Base-by-base conservation (phyloP, 805 yeast genomes). In the Monosporozyma aerobia region DNA sequence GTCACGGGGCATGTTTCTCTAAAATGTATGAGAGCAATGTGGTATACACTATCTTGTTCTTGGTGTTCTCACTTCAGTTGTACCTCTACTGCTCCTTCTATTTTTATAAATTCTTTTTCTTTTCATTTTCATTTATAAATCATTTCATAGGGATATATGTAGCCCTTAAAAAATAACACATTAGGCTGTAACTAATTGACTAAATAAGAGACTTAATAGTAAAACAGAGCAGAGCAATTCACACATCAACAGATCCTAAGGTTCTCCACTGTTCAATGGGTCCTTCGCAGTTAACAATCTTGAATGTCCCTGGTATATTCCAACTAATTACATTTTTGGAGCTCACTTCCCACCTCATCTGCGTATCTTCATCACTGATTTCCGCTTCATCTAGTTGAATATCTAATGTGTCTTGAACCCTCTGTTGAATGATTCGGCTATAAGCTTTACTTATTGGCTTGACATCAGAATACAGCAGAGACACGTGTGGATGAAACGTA, bases 241-340 rank as follows among this genome's bases (percentile, higher is more conserved):
- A 69, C 10, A 72, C 65, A 53, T 70, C 73, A 9, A 64, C 70
- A 41, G 63, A 55, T 1, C 89, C 92, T 54, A 85, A 69, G 1
- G 77, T 77, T 43, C 76, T 71, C 95, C 95, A 86, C 52, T 82
- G 78, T 47, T 73, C 77, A 5, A 82, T 82, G 4, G 85, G 87
- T 0, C 92, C 92, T 58, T 80, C 85, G 61, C 90, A 83, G 19
- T 73, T 73, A 6, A 86, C 87, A 51, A 86, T 74, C 57, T 83
- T 79, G 53, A 73, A 61, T 25, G 83, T 72, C 7, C 85, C 82
- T 2, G 88, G 87, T 7, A 83, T 80, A 47, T 75, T 77, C 94
- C 94, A 86, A 3, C 80, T 51, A 1, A 59, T 47, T 3, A 52
- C 37, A 11, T 66, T 59, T 9, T 44, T 49, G 4, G 54, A 49